Evolutionary conservation across 1,284 basidiomycete genomes (phyloP).

Genomic region (Trichosporon sp.): DNA sequence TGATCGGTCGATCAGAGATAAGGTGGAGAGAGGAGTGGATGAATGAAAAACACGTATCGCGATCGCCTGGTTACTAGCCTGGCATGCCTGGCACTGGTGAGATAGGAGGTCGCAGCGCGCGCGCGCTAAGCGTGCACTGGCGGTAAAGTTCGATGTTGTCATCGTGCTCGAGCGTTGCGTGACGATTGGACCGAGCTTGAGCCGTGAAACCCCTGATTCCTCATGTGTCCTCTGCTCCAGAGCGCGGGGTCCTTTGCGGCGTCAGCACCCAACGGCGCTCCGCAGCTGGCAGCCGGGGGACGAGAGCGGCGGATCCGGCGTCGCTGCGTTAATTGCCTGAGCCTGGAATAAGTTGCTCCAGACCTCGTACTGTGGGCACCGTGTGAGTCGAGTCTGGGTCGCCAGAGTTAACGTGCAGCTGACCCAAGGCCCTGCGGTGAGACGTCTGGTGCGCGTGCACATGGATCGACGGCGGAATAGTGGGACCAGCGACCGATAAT

Average conservation of each 20-base stretch:
- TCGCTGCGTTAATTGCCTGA: not conserved
- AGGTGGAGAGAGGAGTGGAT: not conserved
- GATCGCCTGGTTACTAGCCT: not conserved
- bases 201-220: slow-evolving; percentile 1
- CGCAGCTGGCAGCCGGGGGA: not conserved
- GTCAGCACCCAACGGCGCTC: not conserved
- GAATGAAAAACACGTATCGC: not conserved
- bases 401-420: too few species aligned
- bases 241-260: not conserved
- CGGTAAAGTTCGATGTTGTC: not conserved
- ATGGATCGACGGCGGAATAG: not conserved
- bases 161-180: not conserved
- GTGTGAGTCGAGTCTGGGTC: too few species aligned
- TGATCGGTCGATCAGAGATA: not conserved
- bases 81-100: too few species aligned
- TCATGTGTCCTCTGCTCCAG: not conserved
- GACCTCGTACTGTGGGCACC: not conserved
- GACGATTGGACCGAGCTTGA: not conserved
- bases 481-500: not conserved
- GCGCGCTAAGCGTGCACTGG: too few species aligned
- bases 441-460: not conserved
- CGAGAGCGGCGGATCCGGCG: not conserved
- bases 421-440: not conserved
- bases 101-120: too few species aligned
- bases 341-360: not conserved